Conservation (phyloP, 371 early-diverging fungal species). For the Saksenaea vasiformis region DNA sequence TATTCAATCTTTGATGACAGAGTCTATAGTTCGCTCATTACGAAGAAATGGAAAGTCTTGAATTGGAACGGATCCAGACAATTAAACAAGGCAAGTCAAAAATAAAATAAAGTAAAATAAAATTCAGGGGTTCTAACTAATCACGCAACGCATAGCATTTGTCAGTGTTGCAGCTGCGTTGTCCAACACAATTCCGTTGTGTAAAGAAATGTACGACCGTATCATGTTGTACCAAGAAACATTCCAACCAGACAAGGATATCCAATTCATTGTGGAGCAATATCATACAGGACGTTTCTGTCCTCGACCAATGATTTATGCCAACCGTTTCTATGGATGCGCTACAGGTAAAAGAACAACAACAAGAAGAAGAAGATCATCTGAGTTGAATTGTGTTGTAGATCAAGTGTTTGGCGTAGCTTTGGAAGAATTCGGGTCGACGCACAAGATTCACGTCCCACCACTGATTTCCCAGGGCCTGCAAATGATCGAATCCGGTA, state of each 20-base stretch:
- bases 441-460: constrained; percentile 59
- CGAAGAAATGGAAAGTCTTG: constrained; percentile 59
- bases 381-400: constrained; percentile 4
- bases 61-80: constrained; percentile 59
- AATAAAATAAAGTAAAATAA: background rate
- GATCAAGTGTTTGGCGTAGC: constrained; percentile 78
- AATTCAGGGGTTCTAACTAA: constrained; percentile 7
- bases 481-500: constrained; percentile 41
- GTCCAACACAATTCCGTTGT: constrained; percentile 59
- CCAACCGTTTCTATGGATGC: constrained; percentile 58
- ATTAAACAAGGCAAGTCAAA: constrained; percentile 53
- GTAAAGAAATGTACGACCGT: constrained; percentile 60
- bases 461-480: constrained; percentile 58
- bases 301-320: constrained; percentile 69
- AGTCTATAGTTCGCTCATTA: constrained; percentile 52
- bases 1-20: too few relatives aligned
- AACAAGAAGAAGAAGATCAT: background rate
- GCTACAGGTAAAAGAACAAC: constrained; percentile 44
- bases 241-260: constrained; percentile 66
- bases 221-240: constrained; percentile 70
- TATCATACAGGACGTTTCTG: constrained; percentile 68
- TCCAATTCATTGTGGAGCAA: constrained; percentile 70
- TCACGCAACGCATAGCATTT: constrained; percentile 53
- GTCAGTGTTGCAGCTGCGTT: constrained; percentile 65
- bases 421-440: constrained; percentile 63